Percentiles rank a stretch among this genome's conserved stretches.
Evolutionary conservation across 2,329 filamentous ascomycete genomes (phyloP).

Genomic region (Trichophyton simii): DNA sequence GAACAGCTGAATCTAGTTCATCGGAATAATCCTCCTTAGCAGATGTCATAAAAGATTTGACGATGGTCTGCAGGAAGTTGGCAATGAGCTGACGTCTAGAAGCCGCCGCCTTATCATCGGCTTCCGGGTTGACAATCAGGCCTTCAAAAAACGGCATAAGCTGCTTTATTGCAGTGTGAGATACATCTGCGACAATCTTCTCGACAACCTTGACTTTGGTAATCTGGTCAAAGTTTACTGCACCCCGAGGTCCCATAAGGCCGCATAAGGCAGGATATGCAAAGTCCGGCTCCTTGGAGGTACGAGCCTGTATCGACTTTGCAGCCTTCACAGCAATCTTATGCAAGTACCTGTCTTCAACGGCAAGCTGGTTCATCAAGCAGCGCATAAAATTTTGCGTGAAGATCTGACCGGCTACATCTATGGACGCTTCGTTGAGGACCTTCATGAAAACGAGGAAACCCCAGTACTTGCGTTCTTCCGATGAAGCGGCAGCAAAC

Average conservation of each 20-base stretch:
- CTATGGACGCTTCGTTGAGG: conserved; percentile 41
- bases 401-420: conserved; percentile 52
- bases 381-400: conserved; percentile 72
- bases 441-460: conserved; percentile 77
- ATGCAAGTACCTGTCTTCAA: conserved; percentile 66
- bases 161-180: conserved; percentile 36
- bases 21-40: conserved; percentile 20
- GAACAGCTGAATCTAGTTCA: conserved; percentile 31
- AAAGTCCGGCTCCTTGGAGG: conserved; percentile 48
- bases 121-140: conserved; percentile 36
- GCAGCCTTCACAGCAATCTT: conserved; percentile 63
- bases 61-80: conserved; percentile 40
- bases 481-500: conserved; percentile 68
- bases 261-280: conserved; percentile 50
- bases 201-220: conserved; percentile 80
- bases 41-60: conserved; percentile 30
- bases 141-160: conserved; percentile 43
- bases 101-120: conserved; percentile 36
- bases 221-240: conserved; percentile 69
- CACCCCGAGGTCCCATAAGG: conserved; percentile 57
- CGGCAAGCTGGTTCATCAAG: conserved; percentile 68
- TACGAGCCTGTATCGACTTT: conserved; percentile 55
- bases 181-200: conserved; percentile 52
- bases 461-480: conserved; percentile 83
- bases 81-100: conserved; percentile 38